phyloP scores from a whole-genome alignment of 352 stramenopile genomes.

The Phytopythium oedochilum region DNA sequence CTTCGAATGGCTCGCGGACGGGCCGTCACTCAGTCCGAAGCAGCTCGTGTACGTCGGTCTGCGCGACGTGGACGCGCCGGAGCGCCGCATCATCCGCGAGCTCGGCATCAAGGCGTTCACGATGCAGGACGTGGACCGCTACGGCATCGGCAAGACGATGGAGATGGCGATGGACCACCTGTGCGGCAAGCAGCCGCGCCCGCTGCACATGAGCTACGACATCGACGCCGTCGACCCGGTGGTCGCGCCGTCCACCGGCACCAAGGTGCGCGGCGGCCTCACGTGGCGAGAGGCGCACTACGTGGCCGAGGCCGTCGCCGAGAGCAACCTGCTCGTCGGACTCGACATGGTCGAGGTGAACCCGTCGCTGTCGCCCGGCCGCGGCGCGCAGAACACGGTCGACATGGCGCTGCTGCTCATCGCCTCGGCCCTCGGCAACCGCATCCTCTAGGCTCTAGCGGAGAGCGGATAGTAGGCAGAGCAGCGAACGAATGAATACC shows the following conservation, averaged over 20 bases:
- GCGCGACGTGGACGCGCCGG: conserved; percentile 90
- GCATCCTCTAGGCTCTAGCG: conserved; percentile 67
- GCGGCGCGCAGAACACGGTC: conserved; percentile 89
- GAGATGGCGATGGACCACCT: conserved; percentile 95
- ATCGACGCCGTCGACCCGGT: conserved; percentile 97
- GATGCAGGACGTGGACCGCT: conserved; percentile 97
- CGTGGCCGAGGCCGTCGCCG: conserved; percentile 90
- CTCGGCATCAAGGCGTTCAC: conserved; percentile 94
- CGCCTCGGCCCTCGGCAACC: conserved; percentile 90
- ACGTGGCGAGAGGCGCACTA: conserved; percentile 97
- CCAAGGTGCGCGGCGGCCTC: conserved; percentile 92
- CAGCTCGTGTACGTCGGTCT: conserved; percentile 96
- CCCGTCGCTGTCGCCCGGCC: conserved; percentile 81
- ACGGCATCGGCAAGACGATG: conserved; percentile 96
- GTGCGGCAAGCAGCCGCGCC: conserved; percentile 76
- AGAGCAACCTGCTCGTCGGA: conserved; percentile 85
- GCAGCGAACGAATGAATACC: too few relatives aligned
- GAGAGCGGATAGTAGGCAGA: not conserved
- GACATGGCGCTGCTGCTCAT: conserved; percentile 93
- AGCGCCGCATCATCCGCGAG: conserved; percentile 89
- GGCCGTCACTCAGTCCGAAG: conserved; percentile 65
- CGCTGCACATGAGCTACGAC: conserved; percentile 97
- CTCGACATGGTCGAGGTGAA: conserved; percentile 98
- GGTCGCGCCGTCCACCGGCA: conserved; percentile 95
- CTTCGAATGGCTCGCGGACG: conserved; percentile 91